Base-by-base conservation (phyloP, 2,329 filamentous ascomycete species). In the Exophiala alcalophila region DNA sequence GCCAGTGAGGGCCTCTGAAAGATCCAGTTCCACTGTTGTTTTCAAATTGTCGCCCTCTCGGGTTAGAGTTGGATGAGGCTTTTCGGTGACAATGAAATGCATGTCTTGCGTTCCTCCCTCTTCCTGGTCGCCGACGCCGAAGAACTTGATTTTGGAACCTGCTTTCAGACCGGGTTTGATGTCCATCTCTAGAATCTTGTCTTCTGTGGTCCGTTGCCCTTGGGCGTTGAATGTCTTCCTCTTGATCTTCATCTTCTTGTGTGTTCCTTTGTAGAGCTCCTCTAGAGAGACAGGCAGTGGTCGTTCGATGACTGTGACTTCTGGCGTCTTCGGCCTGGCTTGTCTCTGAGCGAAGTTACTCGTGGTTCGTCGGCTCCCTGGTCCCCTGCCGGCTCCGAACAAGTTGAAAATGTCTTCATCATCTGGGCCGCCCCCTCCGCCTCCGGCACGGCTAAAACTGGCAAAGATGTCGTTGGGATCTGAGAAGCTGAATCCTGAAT, bases 171-270 rank as follows among this genome's bases (percentile, higher is more conserved):
- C 92, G 4, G 88, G 83, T 70, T 96, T 97, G 69, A 98, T 95
- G 32, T 89, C 88, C 38, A 97, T 91, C 61, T 94, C 89, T 20
- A 98, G 71, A 12, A 96, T 87, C 59, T 90, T 86, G 58, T 98
- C 92, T 48, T 90, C 86, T 3, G 83, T 84, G 29, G 80, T 86
- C 57, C 89, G 81, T 72, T 94, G 95, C 44, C 88, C 88, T 1
- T 76, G 82, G 14, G 82, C 69, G 64, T 98, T 92, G 63, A 87
- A 97, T 12, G 84, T 89, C 79, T 97, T 97, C 60, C 91, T 80
- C 73, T 95, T 96, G 53, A 97, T 94, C 71, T 92, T 94, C 77
- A 98, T 88, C 76, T 94, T 96, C 78, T 98, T 98, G 34, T 84
- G 88, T 24, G 81, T 80, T 27, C 92, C 92, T 18, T 77, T 82